Percentiles rank a stretch among this genome's conserved stretches.
These are phyloP conservation scores for Mastigamoeba balamuthi DNA, from an alignment of 78 protist species.

Conservation along the genomic window DNA sequence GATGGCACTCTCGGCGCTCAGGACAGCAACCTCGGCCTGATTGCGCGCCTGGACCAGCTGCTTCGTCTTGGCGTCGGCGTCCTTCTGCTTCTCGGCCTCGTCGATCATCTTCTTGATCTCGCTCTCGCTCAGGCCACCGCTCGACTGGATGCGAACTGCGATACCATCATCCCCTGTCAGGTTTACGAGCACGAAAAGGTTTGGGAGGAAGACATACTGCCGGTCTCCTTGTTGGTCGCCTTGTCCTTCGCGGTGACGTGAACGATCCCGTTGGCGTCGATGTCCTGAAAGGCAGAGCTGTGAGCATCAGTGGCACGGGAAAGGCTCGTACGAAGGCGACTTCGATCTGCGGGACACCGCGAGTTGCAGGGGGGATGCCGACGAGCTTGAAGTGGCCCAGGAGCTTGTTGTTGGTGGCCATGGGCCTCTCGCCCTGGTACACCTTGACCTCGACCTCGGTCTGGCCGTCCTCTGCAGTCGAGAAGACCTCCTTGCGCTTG, in stretches of 20 bases:
- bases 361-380: slow-evolving; percentile 78
- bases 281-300: slow-evolving; percentile 4
- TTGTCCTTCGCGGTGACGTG: slow-evolving; percentile 79
- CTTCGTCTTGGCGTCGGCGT: slow-evolving; percentile 30
- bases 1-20: too few relatives aligned
- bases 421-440: slow-evolving; percentile 97
- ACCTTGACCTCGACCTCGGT: slow-evolving; percentile 95
- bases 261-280: slow-evolving; percentile 58
- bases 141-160: slow-evolving; percentile 74
- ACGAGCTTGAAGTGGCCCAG: slow-evolving; percentile 88
- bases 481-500: slow-evolving; percentile 85
- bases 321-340: slow-evolving; percentile 40
- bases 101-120: slow-evolving; percentile 88
- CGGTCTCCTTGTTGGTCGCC: slow-evolving; percentile 88
- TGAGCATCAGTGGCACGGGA: not conserved
- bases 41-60: slow-evolving; percentile 37
- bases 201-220: not conserved
- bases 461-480: slow-evolving; percentile 99
- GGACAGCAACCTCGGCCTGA: too few relatives aligned
- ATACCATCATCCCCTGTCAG: not conserved
- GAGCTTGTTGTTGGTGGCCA: slow-evolving; percentile 91
- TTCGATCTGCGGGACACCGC: slow-evolving; percentile 79
- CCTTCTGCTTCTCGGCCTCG: slow-evolving; percentile 82
- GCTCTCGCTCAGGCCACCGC: slow-evolving; percentile 85
- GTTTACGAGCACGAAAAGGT: not conserved